These are phyloP conservation scores for Xerocomus nothofagi DNA, from an alignment of 1,284 basidiomycete species.

Conservation along the genomic window DNA sequence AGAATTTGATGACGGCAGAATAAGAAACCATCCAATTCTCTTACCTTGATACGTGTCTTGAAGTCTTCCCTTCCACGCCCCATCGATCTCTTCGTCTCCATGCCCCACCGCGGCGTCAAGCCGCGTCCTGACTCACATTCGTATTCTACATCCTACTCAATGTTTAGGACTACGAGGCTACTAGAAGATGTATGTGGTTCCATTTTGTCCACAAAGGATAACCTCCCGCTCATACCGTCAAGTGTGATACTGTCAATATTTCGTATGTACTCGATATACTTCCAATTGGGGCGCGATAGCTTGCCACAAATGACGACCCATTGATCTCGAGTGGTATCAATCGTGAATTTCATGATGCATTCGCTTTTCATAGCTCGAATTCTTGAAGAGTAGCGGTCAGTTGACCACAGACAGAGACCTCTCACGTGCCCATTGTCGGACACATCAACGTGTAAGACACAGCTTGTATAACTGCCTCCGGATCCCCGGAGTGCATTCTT, in stretches of 20 bases:
- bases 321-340: not conserved
- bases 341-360: not conserved
- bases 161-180: not conserved
- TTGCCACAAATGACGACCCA: not conserved
- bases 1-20: too few relatives aligned
- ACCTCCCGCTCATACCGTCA: not conserved
- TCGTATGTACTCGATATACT: not conserved
- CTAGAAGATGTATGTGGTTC: too few relatives aligned
- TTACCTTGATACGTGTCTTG: too few relatives aligned
- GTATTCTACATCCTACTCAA: not conserved
- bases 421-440: not conserved
- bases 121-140: too few relatives aligned
- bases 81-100: too few relatives aligned
- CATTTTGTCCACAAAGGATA: accelerated
- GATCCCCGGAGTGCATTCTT: not conserved
- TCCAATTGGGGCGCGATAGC: not conserved
- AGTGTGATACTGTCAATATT: not conserved
- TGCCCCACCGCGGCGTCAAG: too few relatives aligned
- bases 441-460: not conserved
- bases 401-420: not conserved
- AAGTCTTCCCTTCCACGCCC: too few relatives aligned
- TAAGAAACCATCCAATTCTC: too few relatives aligned
- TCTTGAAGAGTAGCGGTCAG: too few relatives aligned
- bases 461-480: accelerated
- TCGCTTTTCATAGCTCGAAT: too few relatives aligned